phyloP scores from a whole-genome alignment of 371 early-diverging fungal species.

The Mucor mucedo region DNA sequence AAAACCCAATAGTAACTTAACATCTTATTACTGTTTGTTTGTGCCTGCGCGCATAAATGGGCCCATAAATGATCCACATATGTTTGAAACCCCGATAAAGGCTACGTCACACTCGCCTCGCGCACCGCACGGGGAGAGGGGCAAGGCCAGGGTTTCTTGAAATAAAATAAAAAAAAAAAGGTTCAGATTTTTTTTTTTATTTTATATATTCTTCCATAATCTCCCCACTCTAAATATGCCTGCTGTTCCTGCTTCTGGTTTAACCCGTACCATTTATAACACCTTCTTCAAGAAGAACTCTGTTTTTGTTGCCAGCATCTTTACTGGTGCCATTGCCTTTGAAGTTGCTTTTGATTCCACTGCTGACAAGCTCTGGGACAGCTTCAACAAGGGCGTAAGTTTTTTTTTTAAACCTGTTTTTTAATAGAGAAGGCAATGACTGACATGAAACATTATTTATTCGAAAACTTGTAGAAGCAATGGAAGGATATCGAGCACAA shows the following conservation, averaged over 20 bases:
- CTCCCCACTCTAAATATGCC: constrained; percentile 43
- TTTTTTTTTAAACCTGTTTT: background rate
- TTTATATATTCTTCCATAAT: background rate
- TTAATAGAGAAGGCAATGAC: background rate
- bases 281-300: constrained; percentile 77
- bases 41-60: too few species aligned
- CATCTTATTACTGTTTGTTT: too few species aligned
- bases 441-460: background rate
- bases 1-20: too few species aligned
- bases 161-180: background rate
- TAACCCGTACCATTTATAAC: constrained; percentile 66
- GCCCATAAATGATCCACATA: too few species aligned
- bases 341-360: constrained; percentile 78
- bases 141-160: background rate
- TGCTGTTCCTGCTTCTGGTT: constrained; percentile 46
- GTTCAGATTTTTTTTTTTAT: constrained; percentile 1
- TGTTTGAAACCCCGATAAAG: background rate
- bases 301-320: constrained; percentile 73
- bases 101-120: background rate
- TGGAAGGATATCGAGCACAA: constrained; percentile 80
- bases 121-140: background rate
- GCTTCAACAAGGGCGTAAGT: constrained; percentile 86
- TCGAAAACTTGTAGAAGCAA: constrained; percentile 51
- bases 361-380: constrained; percentile 77
- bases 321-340: constrained; percentile 79